phyloP scores from a whole-genome alignment of 495 filamentous ascomycete genomes.

The Entonaema liquescens region DNA sequence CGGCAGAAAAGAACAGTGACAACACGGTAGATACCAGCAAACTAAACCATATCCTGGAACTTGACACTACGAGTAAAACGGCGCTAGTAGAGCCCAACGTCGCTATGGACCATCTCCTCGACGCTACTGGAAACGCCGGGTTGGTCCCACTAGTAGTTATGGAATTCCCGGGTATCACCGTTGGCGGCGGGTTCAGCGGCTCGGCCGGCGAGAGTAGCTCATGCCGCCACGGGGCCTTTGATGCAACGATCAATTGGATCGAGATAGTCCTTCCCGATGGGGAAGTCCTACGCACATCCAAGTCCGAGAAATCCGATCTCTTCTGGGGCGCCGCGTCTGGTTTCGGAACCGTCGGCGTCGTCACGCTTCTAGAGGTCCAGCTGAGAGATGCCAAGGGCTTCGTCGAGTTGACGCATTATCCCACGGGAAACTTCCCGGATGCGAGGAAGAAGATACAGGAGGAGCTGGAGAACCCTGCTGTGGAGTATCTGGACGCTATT shows the following conservation, averaged over 20 bases:
- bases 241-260: conserved; percentile 62
- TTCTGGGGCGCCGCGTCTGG: conserved; percentile 66
- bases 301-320: conserved; percentile 57
- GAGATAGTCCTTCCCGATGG: conserved; percentile 68
- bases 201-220: conserved; percentile 68
- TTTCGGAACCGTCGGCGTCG: conserved; percentile 66
- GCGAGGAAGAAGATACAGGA: conserved; percentile 44
- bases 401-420: conserved; percentile 64
- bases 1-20: conserved; percentile 47
- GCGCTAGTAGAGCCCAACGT: conserved; percentile 72
- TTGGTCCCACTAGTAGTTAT: conserved; percentile 67
- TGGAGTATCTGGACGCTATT: conserved; percentile 60
- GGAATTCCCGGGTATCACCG: conserved; percentile 74
- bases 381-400: conserved; percentile 60
- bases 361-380: conserved; percentile 65
- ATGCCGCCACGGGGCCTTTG: conserved; percentile 68
- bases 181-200: conserved; percentile 69
- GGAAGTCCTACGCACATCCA: conserved; percentile 52
- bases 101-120: conserved; percentile 67
- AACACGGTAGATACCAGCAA: conserved; percentile 63
- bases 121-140: conserved; percentile 58
- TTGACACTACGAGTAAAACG: conserved; percentile 55
- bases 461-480: conserved; percentile 35
- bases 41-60: conserved; percentile 62
- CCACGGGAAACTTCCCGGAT: conserved; percentile 44